Evolutionary conservation across 2,329 filamentous ascomycete species (phyloP).

Genomic region (Monosporascus sp.): DNA sequence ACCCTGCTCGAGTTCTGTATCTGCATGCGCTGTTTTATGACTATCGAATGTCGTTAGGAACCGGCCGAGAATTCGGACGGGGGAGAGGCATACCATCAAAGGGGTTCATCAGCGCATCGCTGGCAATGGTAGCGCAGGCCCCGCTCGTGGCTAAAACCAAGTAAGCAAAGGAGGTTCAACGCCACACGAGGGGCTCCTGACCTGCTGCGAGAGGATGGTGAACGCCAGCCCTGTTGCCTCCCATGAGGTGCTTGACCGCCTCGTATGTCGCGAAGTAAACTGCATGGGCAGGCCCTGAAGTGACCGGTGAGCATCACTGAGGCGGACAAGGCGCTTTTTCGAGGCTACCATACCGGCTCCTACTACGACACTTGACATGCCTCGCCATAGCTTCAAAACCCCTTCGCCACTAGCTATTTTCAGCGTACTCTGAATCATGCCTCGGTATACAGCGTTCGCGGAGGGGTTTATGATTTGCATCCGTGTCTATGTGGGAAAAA

Average conservation of each 20-base stretch:
- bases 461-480: conserved; percentile 94
- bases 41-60: conserved; percentile 39
- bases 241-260: conserved; percentile 91
- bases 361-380: conserved; percentile 91
- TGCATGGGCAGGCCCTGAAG: conserved; percentile 82
- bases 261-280: conserved; percentile 99
- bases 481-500: conserved; percentile 61
- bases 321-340: not conserved
- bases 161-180: not conserved
- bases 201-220: conserved; percentile 93
- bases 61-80: not conserved
- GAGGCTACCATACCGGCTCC: conserved; percentile 68
- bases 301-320: not conserved
- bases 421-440: conserved; percentile 86
- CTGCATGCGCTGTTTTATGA: conserved; percentile 99
- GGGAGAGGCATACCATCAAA: conserved; percentile 72
- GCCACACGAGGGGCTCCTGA: conserved; percentile 37
- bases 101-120: conserved; percentile 98
- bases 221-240: conserved; percentile 78
- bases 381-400: conserved; percentile 87
- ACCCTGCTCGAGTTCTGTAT: conserved; percentile 84
- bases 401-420: conserved; percentile 90
- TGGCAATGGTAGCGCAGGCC: conserved; percentile 91
- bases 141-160: conserved; percentile 70
- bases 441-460: conserved; percentile 75